Evolutionary conservation across 148 eudicot species (phyloP), one percentile per base, ranked within the genome.

Genomic region (Cornus controversa): DNA sequence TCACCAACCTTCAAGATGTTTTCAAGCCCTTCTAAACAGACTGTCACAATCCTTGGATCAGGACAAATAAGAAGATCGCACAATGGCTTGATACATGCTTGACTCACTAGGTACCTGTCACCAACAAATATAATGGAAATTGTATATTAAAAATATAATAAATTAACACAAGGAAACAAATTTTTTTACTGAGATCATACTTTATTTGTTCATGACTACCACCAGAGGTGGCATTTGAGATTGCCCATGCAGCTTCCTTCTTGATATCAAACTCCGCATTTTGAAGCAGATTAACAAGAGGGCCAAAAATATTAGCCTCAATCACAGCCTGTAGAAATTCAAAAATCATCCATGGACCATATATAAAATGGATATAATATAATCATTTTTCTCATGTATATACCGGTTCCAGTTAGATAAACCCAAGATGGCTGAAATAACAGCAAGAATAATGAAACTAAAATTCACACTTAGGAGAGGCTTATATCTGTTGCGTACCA

Each of bases 41-140:
- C 86, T 2, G 87, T 87, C 22, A 87, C 77, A 31, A 87, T 87
- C 72, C 90, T 87, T 3, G 87, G 90, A 75, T 87, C 88, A 53
- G 86, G 86, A 77, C 84, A 87, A 25, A 82, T 72, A 45, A 87
- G 86, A 58, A 87, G 86, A 80, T 87, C 90, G 64, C 90, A 87
- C 69, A 87, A 37, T 14, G 90, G 90, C 77, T 82, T 87, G 63
- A 87, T 85, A 71, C 90, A 87, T 15, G 83, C 90, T 57, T 82
- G 86, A 73, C 84, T 82, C 40, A 83, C 90, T 15, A 87, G 71
- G 72, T 40, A 87, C 83, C 89, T 87, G 80, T 27, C 69, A 69
- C 23, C 24, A 57, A 54, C 60, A 66, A 67, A 45, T 28, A 31
- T 62, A 37, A 28, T 10, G 22, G 28, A 27, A n/a, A 24, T 28